These are phyloP conservation scores for Andalucia godoyi DNA, from an alignment of 78 protist genomes.

Conservation along the genomic window DNA sequence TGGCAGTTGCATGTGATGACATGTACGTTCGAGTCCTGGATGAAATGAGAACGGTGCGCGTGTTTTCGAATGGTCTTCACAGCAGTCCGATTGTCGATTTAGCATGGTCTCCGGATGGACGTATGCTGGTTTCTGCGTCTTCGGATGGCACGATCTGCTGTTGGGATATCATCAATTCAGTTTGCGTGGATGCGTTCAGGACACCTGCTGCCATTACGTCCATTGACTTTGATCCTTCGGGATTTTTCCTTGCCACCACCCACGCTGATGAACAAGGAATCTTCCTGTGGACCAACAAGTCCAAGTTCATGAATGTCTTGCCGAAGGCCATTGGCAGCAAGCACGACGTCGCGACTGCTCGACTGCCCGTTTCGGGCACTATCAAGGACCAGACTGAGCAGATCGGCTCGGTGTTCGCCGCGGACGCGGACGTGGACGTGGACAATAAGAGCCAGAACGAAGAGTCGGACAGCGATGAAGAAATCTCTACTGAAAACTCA, in stretches of 20 bases:
- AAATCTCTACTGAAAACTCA: not conserved
- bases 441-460: not conserved
- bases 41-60: too few species aligned
- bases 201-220: not conserved
- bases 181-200: not conserved
- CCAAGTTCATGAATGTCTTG: not conserved
- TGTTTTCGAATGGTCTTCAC: too few species aligned
- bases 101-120: not conserved
- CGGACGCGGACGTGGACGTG: not conserved
- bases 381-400: not conserved
- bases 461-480: not conserved
- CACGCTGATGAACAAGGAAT: not conserved
- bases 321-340: not conserved
- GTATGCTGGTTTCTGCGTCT: not conserved
- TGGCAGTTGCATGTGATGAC: too few species aligned
- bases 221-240: not conserved
- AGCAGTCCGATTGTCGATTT: not conserved
- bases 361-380: not conserved
- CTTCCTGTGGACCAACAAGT: slow-evolving; percentile 13
- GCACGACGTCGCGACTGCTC: not conserved
- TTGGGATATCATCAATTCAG: not conserved
- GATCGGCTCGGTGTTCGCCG: not conserved
- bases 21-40: too few species aligned
- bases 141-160: not conserved
- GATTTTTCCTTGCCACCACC: slow-evolving; percentile 12